phyloP scores from a whole-genome alignment of 2,329 filamentous ascomycete genomes.

The Pestalotiopsis sp. region DNA sequence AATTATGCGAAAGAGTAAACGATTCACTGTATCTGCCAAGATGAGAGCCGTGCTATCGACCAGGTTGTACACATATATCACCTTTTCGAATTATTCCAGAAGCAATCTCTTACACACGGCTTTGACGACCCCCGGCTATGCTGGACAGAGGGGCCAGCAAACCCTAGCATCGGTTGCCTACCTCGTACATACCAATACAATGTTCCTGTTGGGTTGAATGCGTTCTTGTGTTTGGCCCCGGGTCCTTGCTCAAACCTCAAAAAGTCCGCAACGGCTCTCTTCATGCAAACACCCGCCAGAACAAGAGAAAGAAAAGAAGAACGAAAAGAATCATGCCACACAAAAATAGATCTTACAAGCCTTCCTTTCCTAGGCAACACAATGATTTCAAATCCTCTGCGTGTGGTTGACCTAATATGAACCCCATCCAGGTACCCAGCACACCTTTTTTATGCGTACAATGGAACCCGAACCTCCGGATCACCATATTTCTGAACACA shows the following conservation, averaged over 20 bases:
- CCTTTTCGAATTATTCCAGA: constrained; percentile 7
- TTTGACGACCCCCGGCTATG: background rate
- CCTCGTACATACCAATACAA: too few species aligned
- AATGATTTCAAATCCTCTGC: background rate
- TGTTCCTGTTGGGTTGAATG: too few species aligned
- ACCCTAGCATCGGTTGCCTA: background rate
- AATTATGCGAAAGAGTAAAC: background rate
- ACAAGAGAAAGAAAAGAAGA: too few species aligned
- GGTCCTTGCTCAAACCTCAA: too few species aligned
- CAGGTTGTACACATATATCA: background rate
- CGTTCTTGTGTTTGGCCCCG: too few species aligned
- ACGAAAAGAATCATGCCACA: too few species aligned
- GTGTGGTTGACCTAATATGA: too few species aligned
- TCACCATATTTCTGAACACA: background rate
- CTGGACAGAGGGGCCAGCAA: background rate
- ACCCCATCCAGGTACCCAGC: background rate
- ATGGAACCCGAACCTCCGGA: background rate
- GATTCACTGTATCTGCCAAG: background rate
- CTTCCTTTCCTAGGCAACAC: too few species aligned
- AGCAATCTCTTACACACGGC: background rate
- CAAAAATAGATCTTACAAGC: too few species aligned
- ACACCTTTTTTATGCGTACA: background rate
- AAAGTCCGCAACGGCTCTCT: too few species aligned
- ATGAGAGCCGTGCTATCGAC: background rate
- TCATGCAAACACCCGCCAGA: too few species aligned